Percentiles rank a stretch among this genome's conserved stretches.
Conservation (phyloP, 192 early-diverging fungal species). For the Umbelopsis isabellina region DNA sequence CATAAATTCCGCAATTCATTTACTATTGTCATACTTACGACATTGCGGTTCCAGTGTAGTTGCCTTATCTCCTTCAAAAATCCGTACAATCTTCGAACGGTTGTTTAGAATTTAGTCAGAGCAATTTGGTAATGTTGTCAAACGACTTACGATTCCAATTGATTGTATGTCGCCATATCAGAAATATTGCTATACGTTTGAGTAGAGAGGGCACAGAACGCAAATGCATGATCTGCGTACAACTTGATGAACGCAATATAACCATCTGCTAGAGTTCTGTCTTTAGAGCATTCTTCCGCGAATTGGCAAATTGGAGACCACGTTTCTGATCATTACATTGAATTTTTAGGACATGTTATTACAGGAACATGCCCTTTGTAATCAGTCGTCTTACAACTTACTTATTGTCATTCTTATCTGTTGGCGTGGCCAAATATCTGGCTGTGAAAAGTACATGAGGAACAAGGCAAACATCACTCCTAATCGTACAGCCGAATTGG, state of each 20-base stretch:
- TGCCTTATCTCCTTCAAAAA: background rate
- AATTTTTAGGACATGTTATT: too few species aligned
- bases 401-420: conserved; percentile 49
- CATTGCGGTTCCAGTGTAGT: background rate
- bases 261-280: conserved; percentile 42
- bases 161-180: background rate
- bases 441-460: conserved; percentile 61
- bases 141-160: background rate
- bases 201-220: conserved; percentile 38
- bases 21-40: background rate
- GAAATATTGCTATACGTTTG: background rate
- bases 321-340: conserved; percentile 28
- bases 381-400: background rate
- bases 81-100: background rate
- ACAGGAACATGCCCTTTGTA: background rate
- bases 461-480: conserved; percentile 58
- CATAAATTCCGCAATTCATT: background rate
- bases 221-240: conserved; percentile 46
- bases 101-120: background rate
- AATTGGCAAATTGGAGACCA: conserved; percentile 47
- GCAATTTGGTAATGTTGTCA: background rate
- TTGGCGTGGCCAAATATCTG: conserved; percentile 53
- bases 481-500: conserved; percentile 44
- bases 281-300: conserved; percentile 48
- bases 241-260: conserved; percentile 51